phyloP scores from a whole-genome alignment of 768 basidiomycete species.

The Psilocybe tampanensis region DNA sequence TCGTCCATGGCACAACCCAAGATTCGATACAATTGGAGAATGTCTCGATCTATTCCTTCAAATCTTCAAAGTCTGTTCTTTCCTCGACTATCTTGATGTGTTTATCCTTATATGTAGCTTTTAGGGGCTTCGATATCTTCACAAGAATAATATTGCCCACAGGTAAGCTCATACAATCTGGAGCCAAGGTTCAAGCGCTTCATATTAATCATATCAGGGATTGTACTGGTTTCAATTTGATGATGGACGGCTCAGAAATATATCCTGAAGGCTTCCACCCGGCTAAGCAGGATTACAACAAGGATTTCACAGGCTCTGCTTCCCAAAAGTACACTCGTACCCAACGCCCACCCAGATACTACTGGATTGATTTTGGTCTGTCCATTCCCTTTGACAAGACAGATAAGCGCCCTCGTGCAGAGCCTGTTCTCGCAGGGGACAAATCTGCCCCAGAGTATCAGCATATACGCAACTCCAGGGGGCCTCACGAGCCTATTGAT shows the following conservation, averaged over 20 bases:
- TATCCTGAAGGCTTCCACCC: slow-evolving; percentile 31
- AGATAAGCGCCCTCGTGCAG: slow-evolving; percentile 24
- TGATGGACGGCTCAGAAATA: slow-evolving; percentile 34
- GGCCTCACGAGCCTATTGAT: slow-evolving; percentile 22
- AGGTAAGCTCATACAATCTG: slow-evolving; percentile 22
- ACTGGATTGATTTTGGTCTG: slow-evolving; percentile 41
- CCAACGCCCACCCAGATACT: slow-evolving; percentile 32
- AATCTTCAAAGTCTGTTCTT: slow-evolving; percentile 31
- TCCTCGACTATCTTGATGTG: slow-evolving; percentile 13
- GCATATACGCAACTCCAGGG: background rate
- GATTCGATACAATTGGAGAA: slow-evolving; percentile 38
- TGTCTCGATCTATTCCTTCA: slow-evolving; percentile 33
- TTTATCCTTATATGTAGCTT: no score
- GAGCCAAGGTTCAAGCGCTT: slow-evolving; percentile 2
- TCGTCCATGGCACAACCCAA: slow-evolving; percentile 22
- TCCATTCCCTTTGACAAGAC: slow-evolving; percentile 28
- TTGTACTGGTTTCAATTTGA: slow-evolving; percentile 28
- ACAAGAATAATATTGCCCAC: slow-evolving; percentile 34
- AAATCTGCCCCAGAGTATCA: slow-evolving; percentile 37
- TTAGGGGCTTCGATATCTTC: slow-evolving; percentile 38
- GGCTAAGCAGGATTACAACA: slow-evolving; percentile 12
- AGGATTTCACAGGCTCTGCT: slow-evolving; percentile 17
- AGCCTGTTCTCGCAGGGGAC: slow-evolving; percentile 41
- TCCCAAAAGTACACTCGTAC: slow-evolving; percentile 23
- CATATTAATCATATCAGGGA: slow-evolving; percentile 8